Evolutionary conservation across 2,329 filamentous ascomycete genomes (phyloP).

Genomic region (Akanthomyces muscarius): DNA sequence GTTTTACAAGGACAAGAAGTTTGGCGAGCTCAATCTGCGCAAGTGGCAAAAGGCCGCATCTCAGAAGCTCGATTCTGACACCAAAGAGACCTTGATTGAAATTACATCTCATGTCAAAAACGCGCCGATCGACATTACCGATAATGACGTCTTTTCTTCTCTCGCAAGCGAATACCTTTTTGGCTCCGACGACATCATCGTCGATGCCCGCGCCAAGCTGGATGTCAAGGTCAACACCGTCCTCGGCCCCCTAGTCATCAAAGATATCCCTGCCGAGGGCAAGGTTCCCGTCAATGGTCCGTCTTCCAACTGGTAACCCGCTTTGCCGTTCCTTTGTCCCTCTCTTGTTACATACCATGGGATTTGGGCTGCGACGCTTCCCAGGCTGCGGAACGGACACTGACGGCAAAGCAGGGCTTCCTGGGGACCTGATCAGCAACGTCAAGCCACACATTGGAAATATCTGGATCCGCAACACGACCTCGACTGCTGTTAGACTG

Average conservation of each 20-base stretch:
- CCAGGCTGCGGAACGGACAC: slow-evolving; percentile 2
- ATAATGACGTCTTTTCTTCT: slow-evolving; percentile 72
- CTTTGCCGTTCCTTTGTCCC: slow-evolving; percentile 10
- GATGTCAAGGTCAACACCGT: slow-evolving; percentile 79
- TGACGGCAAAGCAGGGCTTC: slow-evolving; percentile 47
- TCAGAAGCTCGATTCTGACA: slow-evolving; percentile 55
- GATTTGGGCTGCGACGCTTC: slow-evolving; percentile 9
- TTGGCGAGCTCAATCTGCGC: slow-evolving; percentile 74
- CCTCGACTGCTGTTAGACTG: slow-evolving; percentile 65
- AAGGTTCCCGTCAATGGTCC: slow-evolving; percentile 90
- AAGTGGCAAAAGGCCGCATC: slow-evolving; percentile 86
- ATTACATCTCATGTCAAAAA: slow-evolving; percentile 75
- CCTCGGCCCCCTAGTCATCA: slow-evolving; percentile 75
- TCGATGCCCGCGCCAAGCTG: slow-evolving; percentile 74
- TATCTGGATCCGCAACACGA: slow-evolving; percentile 69
- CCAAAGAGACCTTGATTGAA: slow-evolving; percentile 59
- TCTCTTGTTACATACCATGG: background rate
- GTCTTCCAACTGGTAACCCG: slow-evolving; percentile 53
- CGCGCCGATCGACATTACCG: slow-evolving; percentile 77
- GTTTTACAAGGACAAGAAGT: slow-evolving; percentile 69
- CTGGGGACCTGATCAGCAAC: slow-evolving; percentile 45
- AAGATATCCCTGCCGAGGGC: slow-evolving; percentile 80
- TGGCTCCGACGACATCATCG: slow-evolving; percentile 61
- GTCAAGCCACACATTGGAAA: slow-evolving; percentile 63
- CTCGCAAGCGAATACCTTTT: slow-evolving; percentile 80